Base-by-base conservation (phyloP, 305 asterid genomes). In the Stenogyne calaminthoides region DNA sequence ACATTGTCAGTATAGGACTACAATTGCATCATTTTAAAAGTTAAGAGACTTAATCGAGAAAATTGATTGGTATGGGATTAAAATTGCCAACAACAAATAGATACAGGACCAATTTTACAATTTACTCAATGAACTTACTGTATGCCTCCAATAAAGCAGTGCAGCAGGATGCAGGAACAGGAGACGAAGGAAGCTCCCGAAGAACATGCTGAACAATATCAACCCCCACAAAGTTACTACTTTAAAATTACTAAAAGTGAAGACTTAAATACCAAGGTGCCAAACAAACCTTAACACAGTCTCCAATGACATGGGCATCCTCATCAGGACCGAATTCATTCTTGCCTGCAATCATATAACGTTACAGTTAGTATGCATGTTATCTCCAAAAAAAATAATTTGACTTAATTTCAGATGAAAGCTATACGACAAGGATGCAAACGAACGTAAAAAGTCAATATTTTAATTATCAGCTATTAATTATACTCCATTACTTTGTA, bases 141-240 rank as follows among this genome's bases (percentile, higher is more conserved):
- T 85, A 88, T 71, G 98, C 96, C 81, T 95, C 99, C 87, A 95
- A 79, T 84, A 95, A 83, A 39, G 99, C 98, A 63, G 91, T 85
- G 81, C 99, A 95, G 81, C 99, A 91, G 72, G 99, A 89, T 47
- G 96, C 98, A 76, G 99, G 99, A 82, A 95, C 99, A 18, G 99
- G 99, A 77, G 99, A 95, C 49, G 99, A 95, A 74, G 99, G 99
- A 62, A 95, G 88, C 90, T 95, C 98, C 64, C 99, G 90, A 67
- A 95, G 99, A 80, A 93, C 95, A 82, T 91, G 97, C 99, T 95
- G 94, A 77, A 88, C 72, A 74, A 74, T 49, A 54, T 59, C 71
- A 44, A 72, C 51, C 40, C 72, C 77, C 65, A 54, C 77, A 73
- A 73, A 64, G 68, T 57, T 59, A 74, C 66, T 69, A 72, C 71